Conservation (phyloP, 2,329 filamentous ascomycete species). For the Diaporthe sp. region DNA sequence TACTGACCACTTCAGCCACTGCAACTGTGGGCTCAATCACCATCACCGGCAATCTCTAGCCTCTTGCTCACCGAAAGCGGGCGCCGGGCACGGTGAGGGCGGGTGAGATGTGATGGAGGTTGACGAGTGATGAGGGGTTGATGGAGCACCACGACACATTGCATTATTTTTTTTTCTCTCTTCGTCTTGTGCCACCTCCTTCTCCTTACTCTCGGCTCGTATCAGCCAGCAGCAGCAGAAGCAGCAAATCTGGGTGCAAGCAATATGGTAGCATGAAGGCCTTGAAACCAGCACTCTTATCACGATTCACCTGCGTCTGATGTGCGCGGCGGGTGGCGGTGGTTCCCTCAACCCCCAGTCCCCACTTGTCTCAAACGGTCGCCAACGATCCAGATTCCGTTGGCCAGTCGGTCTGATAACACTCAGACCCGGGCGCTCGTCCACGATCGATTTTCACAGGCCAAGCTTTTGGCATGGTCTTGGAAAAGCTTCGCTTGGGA, state of each 20-base stretch:
- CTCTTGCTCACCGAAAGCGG: constrained; percentile 7
- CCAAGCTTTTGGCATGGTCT: constrained; percentile 31
- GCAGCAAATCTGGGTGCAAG: too few relatives aligned
- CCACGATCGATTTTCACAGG: constrained; percentile 12
- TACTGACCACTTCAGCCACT: neutral
- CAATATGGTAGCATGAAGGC: constrained; percentile 21
- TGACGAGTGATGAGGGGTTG: neutral
- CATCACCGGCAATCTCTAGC: constrained; percentile 21
- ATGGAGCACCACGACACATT: constrained; percentile 2
- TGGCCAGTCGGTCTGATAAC: constrained; percentile 13
- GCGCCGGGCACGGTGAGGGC: constrained; percentile 15
- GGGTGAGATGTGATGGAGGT: neutral
- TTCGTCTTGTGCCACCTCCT: neutral
- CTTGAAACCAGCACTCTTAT: constrained; percentile 34
- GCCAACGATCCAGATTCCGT: constrained; percentile 11
- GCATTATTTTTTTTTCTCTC: too few relatives aligned
- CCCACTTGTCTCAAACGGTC: constrained; percentile 35
- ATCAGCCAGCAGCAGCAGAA: constrained; percentile 3
- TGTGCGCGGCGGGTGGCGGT: constrained; percentile 33
- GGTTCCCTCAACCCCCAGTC: neutral
- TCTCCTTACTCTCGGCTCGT: neutral
- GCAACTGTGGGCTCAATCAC: neutral
- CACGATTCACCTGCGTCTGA: constrained; percentile 36
- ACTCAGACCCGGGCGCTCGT: constrained; percentile 19
- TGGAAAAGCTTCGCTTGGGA: constrained; percentile 31